A percentile compares a stretch with the other conserved stretches of the same genome.
phyloP scores from a whole-genome alignment of 768 basidiomycete genomes.

The Artomyces pyxidatus region DNA sequence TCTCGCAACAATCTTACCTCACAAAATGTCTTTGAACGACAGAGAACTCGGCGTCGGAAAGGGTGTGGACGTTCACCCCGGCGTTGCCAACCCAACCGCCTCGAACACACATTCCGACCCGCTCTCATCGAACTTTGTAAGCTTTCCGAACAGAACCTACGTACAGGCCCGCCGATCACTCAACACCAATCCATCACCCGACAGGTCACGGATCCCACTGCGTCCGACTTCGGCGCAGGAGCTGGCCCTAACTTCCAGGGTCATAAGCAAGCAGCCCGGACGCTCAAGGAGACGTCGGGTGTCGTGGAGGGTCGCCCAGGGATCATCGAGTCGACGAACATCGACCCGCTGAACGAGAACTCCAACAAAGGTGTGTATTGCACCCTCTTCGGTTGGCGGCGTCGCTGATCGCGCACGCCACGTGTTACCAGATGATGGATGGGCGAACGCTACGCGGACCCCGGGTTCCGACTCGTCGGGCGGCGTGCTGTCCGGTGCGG shows the following conservation, averaged over 20 bases:
- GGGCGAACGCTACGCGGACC: constrained; percentile 28
- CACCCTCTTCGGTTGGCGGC: not conserved
- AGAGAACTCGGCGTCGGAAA: constrained; percentile 21
- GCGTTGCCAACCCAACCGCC: constrained; percentile 37
- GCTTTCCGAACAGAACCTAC: constrained; percentile 10
- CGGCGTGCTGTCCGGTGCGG: constrained; percentile 10
- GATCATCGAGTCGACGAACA: constrained; percentile 46
- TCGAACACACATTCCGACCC: constrained; percentile 30
- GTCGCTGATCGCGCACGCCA: not conserved
- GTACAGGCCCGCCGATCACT: too few species aligned
- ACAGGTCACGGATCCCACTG: constrained; percentile 37
- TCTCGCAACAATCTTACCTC: not conserved
- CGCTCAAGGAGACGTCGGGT: constrained; percentile 35
- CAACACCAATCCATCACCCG: too few species aligned
- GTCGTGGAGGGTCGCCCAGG: constrained; percentile 47
- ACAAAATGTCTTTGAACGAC: constrained; percentile 31
- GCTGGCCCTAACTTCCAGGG: constrained; percentile 33
- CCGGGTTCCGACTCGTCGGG: constrained; percentile 6
- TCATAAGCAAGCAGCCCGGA: constrained; percentile 30
- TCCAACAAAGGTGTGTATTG: constrained; percentile 33
- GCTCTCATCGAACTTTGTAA: constrained; percentile 34
- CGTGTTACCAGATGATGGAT: constrained; percentile 29
- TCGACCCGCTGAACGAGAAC: constrained; percentile 42
- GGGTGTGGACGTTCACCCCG: constrained; percentile 33
- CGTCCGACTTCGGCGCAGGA: constrained; percentile 31